Conservation (phyloP, 2,329 filamentous ascomycete species). For the Xylariomycetidae sp. region DNA sequence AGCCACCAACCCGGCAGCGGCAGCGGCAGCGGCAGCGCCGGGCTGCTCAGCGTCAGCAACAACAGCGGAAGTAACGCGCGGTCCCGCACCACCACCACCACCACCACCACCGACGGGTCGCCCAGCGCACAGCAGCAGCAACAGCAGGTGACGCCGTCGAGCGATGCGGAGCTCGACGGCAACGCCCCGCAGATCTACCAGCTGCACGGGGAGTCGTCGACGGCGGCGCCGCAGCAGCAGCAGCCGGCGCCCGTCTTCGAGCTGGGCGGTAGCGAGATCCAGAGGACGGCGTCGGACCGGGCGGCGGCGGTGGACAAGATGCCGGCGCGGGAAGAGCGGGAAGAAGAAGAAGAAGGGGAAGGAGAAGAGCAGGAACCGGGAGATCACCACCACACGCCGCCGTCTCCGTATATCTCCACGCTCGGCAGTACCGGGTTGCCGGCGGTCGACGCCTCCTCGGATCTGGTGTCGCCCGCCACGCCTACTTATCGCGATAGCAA, state of each 20-base stretch:
- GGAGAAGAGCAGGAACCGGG: too few species aligned
- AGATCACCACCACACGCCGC: too few species aligned
- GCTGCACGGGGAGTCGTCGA: slow-evolving; percentile 8
- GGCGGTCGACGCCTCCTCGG: slow-evolving; percentile 13
- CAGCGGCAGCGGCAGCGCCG: slow-evolving; percentile 6
- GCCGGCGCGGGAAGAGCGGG: slow-evolving; percentile 8
- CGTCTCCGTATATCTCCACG: slow-evolving; percentile 22
- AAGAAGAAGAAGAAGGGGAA: slow-evolving; percentile 8
- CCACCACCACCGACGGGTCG: background rate
- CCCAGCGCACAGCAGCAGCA: too few species aligned
- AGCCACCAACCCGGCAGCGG: slow-evolving; percentile 1
- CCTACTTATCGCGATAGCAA: too few species aligned
- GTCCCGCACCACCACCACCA: slow-evolving; percentile 2
- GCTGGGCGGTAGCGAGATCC: slow-evolving; percentile 16
- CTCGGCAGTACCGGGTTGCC: slow-evolving; percentile 15
- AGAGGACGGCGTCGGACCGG: slow-evolving; percentile 5
- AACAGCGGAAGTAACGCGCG: slow-evolving; percentile 7
- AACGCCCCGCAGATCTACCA: slow-evolving; percentile 12
- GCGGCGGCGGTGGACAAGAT: slow-evolving; percentile 10
- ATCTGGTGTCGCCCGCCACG: slow-evolving; percentile 22
- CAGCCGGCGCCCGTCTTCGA: slow-evolving; percentile 20
- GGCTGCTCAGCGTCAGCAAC: slow-evolving; percentile 8
- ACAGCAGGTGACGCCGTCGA: background rate
- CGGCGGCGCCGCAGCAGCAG: slow-evolving; percentile 3
- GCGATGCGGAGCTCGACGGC: slow-evolving; percentile 15